Evolutionary conservation across 148 eudicot genomes (phyloP).

Genomic region (Rhododendron mucronatum): DNA sequence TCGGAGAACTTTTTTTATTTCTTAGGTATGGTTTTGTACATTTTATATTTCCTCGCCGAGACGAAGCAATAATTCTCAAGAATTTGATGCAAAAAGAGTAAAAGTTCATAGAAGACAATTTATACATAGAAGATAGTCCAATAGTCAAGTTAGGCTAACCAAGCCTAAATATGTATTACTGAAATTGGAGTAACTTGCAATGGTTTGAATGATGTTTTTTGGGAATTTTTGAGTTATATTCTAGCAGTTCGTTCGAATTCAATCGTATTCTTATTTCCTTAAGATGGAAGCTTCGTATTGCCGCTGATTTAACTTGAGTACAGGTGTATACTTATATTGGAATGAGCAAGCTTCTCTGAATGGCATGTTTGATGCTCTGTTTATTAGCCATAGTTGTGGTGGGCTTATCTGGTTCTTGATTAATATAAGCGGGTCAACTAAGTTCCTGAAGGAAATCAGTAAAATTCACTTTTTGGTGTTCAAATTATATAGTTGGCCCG

Average conservation of each 20-base stretch:
- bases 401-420: neutral
- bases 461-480: neutral
- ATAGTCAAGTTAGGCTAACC: too few species aligned
- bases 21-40: neutral
- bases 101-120: too few species aligned
- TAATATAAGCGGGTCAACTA: neutral
- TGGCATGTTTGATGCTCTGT: neutral
- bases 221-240: neutral
- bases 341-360: neutral
- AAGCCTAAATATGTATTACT: neutral
- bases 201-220: neutral
- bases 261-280: neutral
- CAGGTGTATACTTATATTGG: neutral
- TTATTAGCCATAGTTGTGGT: neutral
- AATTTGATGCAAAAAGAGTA: too few species aligned
- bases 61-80: neutral
- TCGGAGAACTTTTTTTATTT: neutral
- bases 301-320: neutral
- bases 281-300: neutral
- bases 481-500: neutral
- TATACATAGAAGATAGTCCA: neutral
- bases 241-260: neutral
- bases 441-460: neutral
- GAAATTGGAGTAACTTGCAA: neutral
- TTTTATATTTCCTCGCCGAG: too few species aligned